A percentile compares a stretch with the other conserved stretches of the same genome.
These are phyloP conservation scores for Coniella vitis DNA, from an alignment of 2,329 filamentous ascomycete species.

Conservation along the genomic window DNA sequence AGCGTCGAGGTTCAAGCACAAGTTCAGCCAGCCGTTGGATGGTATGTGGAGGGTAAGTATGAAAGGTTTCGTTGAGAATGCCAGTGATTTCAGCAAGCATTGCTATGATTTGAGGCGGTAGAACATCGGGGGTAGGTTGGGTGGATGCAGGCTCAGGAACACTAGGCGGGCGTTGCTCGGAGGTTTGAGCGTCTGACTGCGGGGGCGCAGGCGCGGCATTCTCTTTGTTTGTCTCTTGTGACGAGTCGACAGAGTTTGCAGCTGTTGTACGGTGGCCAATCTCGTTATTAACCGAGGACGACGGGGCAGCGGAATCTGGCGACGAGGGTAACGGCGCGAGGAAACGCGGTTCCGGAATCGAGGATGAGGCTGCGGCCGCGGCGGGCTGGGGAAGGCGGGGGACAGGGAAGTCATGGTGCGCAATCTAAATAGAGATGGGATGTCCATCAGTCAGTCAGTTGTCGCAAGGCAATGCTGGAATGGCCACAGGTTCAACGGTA, in stretches of 20 bases:
- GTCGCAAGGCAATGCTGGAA: not conserved
- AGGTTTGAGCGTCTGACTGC: slow-evolving; percentile 28
- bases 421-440: slow-evolving; percentile 63
- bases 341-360: slow-evolving; percentile 34
- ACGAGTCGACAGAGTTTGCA: slow-evolving; percentile 26
- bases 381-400: slow-evolving; percentile 47
- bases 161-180: slow-evolving; percentile 30
- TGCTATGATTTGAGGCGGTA: slow-evolving; percentile 58
- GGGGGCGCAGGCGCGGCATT: slow-evolving; percentile 46
- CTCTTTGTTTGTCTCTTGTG: slow-evolving; percentile 62
- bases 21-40: slow-evolving; percentile 89
- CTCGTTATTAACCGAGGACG: slow-evolving; percentile 35
- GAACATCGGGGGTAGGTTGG: slow-evolving; percentile 32
- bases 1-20: slow-evolving; percentile 63
- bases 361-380: slow-evolving; percentile 30
- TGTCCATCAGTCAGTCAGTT: slow-evolving; percentile 8
- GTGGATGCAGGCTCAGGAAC: not conserved
- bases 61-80: slow-evolving; percentile 61
- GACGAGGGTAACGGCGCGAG: slow-evolving; percentile 37
- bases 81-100: slow-evolving; percentile 55
- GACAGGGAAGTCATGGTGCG: slow-evolving; percentile 67
- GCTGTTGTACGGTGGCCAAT: too few relatives aligned
- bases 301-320: slow-evolving; percentile 34
- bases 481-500: slow-evolving; percentile 19
- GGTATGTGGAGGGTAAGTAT: slow-evolving; percentile 76